These are phyloP conservation scores for Saraca asoca DNA, from an alignment of 331 rosid genomes.

Conservation along the genomic window DNA sequence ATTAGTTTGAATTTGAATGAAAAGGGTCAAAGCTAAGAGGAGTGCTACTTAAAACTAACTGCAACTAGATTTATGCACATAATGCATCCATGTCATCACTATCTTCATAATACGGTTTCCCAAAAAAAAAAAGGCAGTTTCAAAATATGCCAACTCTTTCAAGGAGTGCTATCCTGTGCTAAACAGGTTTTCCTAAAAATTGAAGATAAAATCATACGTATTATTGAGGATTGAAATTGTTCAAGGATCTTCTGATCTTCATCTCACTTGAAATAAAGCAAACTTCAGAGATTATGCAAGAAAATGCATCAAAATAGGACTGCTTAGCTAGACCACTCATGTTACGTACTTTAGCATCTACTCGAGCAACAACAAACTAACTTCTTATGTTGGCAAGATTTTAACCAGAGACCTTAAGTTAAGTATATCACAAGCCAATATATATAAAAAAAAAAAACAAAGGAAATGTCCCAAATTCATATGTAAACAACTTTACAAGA, in stretches of 20 bases:
- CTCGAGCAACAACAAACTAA: slow-evolving; percentile 1
- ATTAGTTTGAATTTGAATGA: background rate
- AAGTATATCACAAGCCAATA: slow-evolving; percentile 7
- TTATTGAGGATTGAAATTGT: slow-evolving; percentile 15
- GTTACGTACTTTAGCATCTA: slow-evolving; percentile 10
- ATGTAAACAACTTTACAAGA: slow-evolving; percentile 10
- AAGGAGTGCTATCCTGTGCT: too few species aligned
- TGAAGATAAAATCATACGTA: slow-evolving; percentile 16
- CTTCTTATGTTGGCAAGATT: background rate
- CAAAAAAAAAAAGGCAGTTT: too few species aligned
- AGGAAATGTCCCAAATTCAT: slow-evolving; percentile 17
- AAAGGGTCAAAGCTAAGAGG: too few species aligned
- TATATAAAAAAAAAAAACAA: too few species aligned
- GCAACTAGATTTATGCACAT: too few species aligned
- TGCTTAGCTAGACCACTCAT: background rate
- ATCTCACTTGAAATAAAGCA: slow-evolving; percentile 23
- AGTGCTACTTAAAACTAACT: too few species aligned
- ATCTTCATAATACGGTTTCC: too few species aligned
- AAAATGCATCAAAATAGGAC: slow-evolving; percentile 1
- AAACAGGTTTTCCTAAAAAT: background rate
- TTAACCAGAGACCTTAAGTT: background rate
- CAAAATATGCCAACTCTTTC: too few species aligned
- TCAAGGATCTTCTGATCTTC: slow-evolving; percentile 28
- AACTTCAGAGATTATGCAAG: background rate
- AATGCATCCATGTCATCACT: too few species aligned